Percentiles rank a stretch among this genome's conserved stretches.
Evolutionary conservation across 495 filamentous ascomycete genomes (phyloP).

Genomic region (Aspergillus cristatus): DNA sequence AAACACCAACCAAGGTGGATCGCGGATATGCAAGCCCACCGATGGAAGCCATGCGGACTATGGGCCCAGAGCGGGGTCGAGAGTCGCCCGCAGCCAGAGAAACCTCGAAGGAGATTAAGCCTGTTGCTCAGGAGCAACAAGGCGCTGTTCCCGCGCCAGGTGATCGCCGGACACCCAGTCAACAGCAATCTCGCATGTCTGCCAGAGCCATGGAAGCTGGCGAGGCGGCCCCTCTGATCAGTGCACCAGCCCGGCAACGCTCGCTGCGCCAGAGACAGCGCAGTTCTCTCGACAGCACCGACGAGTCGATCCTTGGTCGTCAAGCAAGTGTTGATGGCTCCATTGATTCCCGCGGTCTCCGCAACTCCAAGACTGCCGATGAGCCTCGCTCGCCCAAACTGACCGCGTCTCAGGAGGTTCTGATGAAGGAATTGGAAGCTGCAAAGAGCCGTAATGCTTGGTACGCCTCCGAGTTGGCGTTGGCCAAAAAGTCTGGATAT

Average conservation of each 20-base stretch:
- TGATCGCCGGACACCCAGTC: conserved; percentile 51
- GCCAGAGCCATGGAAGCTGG: conserved; percentile 41
- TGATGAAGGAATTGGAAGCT: conserved; percentile 76
- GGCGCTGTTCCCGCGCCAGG: conserved; percentile 28
- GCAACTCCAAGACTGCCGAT: conserved; percentile 33
- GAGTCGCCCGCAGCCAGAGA: conserved; percentile 50
- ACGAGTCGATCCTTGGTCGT: conserved; percentile 36
- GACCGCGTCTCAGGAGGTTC: conserved; percentile 40
- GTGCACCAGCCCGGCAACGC: conserved; percentile 32
- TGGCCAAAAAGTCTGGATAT: conserved; percentile 85
- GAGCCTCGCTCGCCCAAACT: conserved; percentile 38
- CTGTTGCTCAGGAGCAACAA: conserved; percentile 18
- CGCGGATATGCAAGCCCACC: conserved; percentile 38
- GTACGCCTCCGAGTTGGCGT: conserved; percentile 89
- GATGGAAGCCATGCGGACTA: conserved; percentile 39
- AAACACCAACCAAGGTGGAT: conserved; percentile 49
- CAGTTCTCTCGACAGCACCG: conserved; percentile 35
- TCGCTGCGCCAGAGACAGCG: conserved; percentile 35
- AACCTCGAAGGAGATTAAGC: conserved; percentile 29
- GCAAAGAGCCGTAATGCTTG: conserved; percentile 82
- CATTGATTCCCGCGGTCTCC: conserved; percentile 28
- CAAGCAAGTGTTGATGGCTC: conserved; percentile 37
- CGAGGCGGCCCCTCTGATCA: conserved; percentile 38
- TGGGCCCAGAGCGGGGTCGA: conserved; percentile 37
- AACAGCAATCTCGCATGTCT: conserved; percentile 30